Evolutionary conservation across 495 filamentous ascomycete species (phyloP).

Genomic region (Darksidea phi): DNA sequence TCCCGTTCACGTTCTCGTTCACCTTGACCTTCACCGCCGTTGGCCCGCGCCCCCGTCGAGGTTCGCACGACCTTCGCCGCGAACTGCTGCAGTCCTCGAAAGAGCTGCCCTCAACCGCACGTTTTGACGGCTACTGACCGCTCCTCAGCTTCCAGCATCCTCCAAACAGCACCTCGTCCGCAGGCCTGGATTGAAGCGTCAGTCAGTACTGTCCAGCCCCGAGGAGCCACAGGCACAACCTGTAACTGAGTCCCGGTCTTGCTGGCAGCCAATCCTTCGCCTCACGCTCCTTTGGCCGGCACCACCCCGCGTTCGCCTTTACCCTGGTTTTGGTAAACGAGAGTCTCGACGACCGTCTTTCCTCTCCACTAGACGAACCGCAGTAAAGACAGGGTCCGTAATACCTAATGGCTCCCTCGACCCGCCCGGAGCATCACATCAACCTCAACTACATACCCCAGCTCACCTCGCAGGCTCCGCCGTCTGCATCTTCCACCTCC

Average conservation of each 20-base stretch:
- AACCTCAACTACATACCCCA: conserved; percentile 71
- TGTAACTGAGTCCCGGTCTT: conserved; percentile 31
- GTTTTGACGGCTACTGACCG: neutral
- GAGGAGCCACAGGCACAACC: conserved; percentile 8
- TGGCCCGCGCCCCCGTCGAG: conserved; percentile 7
- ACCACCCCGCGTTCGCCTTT: conserved; percentile 31
- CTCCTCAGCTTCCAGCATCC: neutral
- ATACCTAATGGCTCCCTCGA: conserved; percentile 89
- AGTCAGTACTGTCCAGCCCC: conserved; percentile 10
- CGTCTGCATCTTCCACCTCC: conserved; percentile 82
- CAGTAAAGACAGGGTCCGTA: conserved; percentile 48
- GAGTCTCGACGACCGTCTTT: conserved; percentile 32
- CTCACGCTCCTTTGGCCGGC: conserved; percentile 40
- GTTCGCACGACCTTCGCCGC: neutral
- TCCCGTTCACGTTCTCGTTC: neutral
- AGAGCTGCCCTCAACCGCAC: conserved; percentile 17
- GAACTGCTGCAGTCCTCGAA: conserved; percentile 13
- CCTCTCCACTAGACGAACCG: conserved; percentile 23
- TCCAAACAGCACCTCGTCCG: neutral
- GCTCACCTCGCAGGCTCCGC: conserved; percentile 58
- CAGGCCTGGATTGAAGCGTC: conserved; percentile 11
- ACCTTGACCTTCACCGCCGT: neutral
- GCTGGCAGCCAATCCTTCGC: conserved; percentile 32
- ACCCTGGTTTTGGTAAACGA: conserved; percentile 40
- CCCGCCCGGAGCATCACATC: conserved; percentile 66